Evolutionary conservation across 2,329 filamentous ascomycete species (phyloP).

Genomic region (Beauveria sp.): DNA sequence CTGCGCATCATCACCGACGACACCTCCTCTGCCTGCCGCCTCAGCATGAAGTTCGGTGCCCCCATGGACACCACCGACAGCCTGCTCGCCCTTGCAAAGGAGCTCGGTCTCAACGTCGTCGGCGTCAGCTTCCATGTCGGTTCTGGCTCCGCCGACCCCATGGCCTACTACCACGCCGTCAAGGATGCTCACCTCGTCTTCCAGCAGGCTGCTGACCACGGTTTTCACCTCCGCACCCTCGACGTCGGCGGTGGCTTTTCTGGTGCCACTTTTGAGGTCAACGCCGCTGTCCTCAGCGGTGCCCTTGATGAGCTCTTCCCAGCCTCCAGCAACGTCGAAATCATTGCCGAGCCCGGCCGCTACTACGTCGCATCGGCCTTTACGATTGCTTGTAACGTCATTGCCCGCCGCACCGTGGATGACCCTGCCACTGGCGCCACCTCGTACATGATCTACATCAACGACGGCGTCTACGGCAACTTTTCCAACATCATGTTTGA

Average conservation of each 20-base stretch:
- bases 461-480: conserved; percentile 96
- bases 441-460: conserved; percentile 95
- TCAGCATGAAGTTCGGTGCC: conserved; percentile 97
- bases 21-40: conserved; percentile 83
- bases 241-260: conserved; percentile 94
- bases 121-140: conserved; percentile 98
- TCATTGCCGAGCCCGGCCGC: conserved; percentile 94
- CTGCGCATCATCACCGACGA: conserved; percentile 95
- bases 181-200: conserved; percentile 84
- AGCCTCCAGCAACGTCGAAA: conserved; percentile 57
- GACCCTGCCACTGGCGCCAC: conserved; percentile 57
- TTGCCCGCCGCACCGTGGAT: conserved; percentile 82
- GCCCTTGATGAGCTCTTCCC: conserved; percentile 88
- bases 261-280: conserved; percentile 82
- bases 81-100: conserved; percentile 71
- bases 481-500: conserved; percentile 99
- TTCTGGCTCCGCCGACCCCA: conserved; percentile 90
- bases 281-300: conserved; percentile 71
- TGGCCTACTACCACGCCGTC: conserved; percentile 84
- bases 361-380: conserved; percentile 94
- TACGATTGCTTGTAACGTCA: conserved; percentile 91
- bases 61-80: conserved; percentile 72
- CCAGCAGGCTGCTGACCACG: conserved; percentile 68
- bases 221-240: conserved; percentile 76
- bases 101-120: conserved; percentile 81